These are phyloP conservation scores for Colletotrichum camelliae DNA, from an alignment of 2,329 filamentous ascomycete genomes.

Conservation along the genomic window DNA sequence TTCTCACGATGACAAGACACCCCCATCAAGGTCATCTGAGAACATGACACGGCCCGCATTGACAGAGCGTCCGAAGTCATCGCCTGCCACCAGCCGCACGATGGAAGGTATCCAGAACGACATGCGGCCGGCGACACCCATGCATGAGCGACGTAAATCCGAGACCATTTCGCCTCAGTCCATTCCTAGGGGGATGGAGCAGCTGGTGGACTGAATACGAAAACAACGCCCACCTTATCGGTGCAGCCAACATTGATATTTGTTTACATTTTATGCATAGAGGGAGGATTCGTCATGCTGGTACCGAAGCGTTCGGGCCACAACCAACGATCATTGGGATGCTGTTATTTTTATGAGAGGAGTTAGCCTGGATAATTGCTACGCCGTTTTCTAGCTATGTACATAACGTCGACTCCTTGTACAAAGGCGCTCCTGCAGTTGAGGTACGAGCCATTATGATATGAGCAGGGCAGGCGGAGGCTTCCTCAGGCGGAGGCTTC, in stretches of 20 bases:
- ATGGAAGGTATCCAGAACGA: neutral
- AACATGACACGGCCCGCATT: constrained; percentile 4
- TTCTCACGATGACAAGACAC: neutral
- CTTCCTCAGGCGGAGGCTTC: neutral
- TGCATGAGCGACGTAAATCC: constrained; percentile 9
- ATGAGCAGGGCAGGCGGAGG: neutral
- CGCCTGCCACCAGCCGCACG: neutral
- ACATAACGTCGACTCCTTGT: constrained; percentile 1
- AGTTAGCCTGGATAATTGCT: neutral
- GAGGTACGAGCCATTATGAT: neutral
- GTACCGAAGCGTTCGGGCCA: constrained; percentile 20
- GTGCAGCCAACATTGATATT: neutral
- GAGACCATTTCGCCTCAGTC: constrained; percentile 50
- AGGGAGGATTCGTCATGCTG: constrained; percentile 1
- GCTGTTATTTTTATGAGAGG: neutral
- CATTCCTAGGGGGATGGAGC: constrained; percentile 44
- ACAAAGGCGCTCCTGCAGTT: neutral
- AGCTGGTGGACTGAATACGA: constrained; percentile 36
- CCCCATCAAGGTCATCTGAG: neutral
- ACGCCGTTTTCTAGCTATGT: neutral
- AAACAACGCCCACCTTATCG: neutral
- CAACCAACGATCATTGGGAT: neutral
- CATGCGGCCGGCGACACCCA: constrained; percentile 9
- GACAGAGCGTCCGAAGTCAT: constrained; percentile 16
- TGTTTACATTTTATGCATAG: constrained; percentile 10